Conservation (phyloP, 108 stramenopile genomes). For the Seminavis robusta region DNA sequence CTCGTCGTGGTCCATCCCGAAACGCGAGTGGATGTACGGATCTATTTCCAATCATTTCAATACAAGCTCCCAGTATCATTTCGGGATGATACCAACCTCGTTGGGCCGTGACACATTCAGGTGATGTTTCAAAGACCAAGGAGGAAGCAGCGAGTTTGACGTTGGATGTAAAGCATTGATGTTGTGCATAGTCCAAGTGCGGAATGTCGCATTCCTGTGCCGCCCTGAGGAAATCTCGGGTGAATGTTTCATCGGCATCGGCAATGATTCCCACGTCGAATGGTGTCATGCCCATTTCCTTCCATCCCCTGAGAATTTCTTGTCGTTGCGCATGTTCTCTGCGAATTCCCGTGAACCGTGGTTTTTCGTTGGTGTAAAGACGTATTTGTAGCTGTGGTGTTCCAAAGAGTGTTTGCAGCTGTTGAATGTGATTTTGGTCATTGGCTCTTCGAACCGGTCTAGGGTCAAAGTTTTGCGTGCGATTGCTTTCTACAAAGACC, state of each 20-base stretch:
- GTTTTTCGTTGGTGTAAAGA: too few relatives aligned
- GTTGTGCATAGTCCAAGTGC: constrained; percentile 1
- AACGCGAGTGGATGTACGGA: background rate
- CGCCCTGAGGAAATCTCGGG: constrained; percentile 55
- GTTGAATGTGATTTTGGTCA: too few relatives aligned
- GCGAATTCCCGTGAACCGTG: too few relatives aligned
- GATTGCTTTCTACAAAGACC: constrained; percentile 49
- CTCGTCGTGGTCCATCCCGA: too few relatives aligned
- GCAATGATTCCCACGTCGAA: constrained; percentile 49
- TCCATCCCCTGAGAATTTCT: constrained; percentile 43
- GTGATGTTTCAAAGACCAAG: background rate
- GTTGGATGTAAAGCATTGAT: background rate
- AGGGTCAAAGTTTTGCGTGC: too few relatives aligned
- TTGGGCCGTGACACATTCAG: background rate
- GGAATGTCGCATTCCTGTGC: constrained; percentile 42
- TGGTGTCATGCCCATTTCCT: constrained; percentile 44
- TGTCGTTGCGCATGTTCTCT: constrained; percentile 47
- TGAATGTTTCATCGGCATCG: constrained; percentile 51
- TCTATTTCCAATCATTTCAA: constrained; percentile 10
- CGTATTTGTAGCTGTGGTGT: too few relatives aligned
- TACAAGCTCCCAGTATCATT: constrained; percentile 45
- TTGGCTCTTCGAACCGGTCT: too few relatives aligned
- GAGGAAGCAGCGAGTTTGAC: background rate
- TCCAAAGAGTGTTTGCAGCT: too few relatives aligned
- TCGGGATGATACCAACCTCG: constrained; percentile 37